These are phyloP conservation scores for Sporothrix inflata DNA, from an alignment of 2,329 filamentous ascomycete species.

Conservation along the genomic window DNA sequence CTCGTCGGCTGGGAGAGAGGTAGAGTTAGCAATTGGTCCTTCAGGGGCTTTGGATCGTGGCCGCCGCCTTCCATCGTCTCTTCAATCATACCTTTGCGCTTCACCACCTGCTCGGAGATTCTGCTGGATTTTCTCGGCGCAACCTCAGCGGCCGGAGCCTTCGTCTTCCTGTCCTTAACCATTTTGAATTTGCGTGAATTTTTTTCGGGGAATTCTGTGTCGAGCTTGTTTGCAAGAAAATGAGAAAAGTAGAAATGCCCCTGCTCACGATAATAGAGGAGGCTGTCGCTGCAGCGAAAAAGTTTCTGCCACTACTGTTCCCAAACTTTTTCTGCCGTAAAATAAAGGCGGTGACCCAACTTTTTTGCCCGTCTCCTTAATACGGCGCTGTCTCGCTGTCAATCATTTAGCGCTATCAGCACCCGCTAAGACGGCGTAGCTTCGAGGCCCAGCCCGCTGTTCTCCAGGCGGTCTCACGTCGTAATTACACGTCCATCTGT, in stretches of 20 bases:
- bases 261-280: constrained; percentile 15
- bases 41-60: neutral
- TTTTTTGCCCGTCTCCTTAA: neutral
- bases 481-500: no score
- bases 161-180: constrained; percentile 28
- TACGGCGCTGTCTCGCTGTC: neutral
- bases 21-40: constrained; percentile 15
- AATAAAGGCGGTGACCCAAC: constrained; percentile 29
- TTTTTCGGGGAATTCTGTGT: neutral
- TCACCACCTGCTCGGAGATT: constrained; percentile 28
- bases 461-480: neutral
- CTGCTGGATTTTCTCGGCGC: constrained; percentile 31
- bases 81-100: constrained; percentile 30
- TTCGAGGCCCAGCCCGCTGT: neutral
- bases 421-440: neutral
- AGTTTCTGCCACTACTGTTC: constrained; percentile 28
- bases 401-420: neutral
- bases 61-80: neutral
- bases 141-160: constrained; percentile 18
- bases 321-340: constrained; percentile 31
- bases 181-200: constrained; percentile 2
- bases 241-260: neutral
- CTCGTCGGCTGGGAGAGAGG: constrained; percentile 23
- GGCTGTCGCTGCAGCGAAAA: constrained; percentile 23
- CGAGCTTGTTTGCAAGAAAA: neutral